Conservation (phyloP, 1,139 yeast species). For the Tardiomyces blankii region DNA sequence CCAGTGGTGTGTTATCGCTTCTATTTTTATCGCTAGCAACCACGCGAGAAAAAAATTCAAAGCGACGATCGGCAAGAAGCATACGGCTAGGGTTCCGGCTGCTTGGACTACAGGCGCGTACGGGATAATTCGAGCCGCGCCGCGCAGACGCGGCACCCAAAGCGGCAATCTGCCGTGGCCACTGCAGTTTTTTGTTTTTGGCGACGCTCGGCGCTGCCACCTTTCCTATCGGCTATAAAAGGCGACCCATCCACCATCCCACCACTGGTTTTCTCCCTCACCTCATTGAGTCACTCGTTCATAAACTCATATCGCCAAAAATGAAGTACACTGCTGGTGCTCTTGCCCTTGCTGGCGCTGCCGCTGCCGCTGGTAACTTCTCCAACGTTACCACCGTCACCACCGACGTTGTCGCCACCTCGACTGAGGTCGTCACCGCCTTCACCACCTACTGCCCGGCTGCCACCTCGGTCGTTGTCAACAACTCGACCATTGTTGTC, state of each 20-base stretch:
- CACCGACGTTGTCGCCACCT: constrained; percentile 14
- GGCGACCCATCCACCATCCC: neutral
- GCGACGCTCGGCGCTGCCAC: neutral
- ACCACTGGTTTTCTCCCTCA: neutral
- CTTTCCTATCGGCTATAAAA: neutral
- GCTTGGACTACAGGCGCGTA: neutral
- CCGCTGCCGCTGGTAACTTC: constrained; percentile 18
- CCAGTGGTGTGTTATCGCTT: no score
- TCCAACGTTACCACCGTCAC: constrained; percentile 24
- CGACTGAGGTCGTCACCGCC: constrained; percentile 23
- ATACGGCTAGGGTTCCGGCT: neutral
- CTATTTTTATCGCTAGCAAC: no score
- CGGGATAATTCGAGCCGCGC: neutral
- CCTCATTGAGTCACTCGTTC: neutral
- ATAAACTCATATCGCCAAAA: neutral
- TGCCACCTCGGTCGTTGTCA: constrained; percentile 29
- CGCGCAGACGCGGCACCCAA: neutral
- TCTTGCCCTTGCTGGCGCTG: constrained; percentile 14
- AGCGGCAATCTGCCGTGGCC: neutral
- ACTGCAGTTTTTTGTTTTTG: neutral
- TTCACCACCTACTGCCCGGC: constrained; percentile 34
- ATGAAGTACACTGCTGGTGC: constrained; percentile 1
- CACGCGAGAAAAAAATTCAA: no score
- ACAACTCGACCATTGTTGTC: constrained; percentile 29
- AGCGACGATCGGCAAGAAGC: neutral